These are phyloP conservation scores for Coemansia aciculifera DNA, from an alignment of 192 early-diverging fungal genomes.

Conservation along the genomic window DNA sequence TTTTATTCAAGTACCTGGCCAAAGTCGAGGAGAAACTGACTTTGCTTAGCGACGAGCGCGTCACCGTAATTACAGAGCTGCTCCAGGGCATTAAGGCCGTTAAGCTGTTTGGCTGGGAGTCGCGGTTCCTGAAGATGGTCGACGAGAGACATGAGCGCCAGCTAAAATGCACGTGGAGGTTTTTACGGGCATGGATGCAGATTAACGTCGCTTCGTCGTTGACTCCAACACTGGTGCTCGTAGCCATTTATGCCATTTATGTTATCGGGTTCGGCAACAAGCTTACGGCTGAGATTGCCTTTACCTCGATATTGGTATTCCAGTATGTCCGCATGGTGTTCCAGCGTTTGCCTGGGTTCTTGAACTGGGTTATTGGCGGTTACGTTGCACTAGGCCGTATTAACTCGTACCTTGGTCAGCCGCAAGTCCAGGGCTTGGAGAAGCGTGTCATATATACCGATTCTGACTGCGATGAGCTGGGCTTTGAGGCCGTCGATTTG, in stretches of 20 bases:
- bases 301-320: slow-evolving; percentile 73
- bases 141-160: slow-evolving; percentile 64
- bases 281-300: slow-evolving; percentile 65
- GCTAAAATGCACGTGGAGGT: slow-evolving; percentile 56
- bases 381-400: slow-evolving; percentile 14
- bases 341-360: slow-evolving; percentile 57
- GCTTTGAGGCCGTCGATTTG: slow-evolving; percentile 14
- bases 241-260: slow-evolving; percentile 62
- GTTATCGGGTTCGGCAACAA: slow-evolving; percentile 58
- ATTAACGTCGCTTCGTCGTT: slow-evolving; percentile 57
- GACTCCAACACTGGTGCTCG: slow-evolving; percentile 65
- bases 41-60: slow-evolving; percentile 61
- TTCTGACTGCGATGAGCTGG: not conserved
- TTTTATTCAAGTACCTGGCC: slow-evolving; percentile 53
- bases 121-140: slow-evolving; percentile 67
- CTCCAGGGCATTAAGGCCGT: slow-evolving; percentile 84
- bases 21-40: slow-evolving; percentile 20
- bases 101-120: slow-evolving; percentile 87
- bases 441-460: not conserved
- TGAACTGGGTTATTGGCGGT: slow-evolving; percentile 52
- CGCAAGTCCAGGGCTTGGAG: slow-evolving; percentile 10
- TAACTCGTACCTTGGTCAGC: slow-evolving; percentile 9
- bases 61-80: slow-evolving; percentile 74
- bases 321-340: slow-evolving; percentile 65
- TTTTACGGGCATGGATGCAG: slow-evolving; percentile 56